These are phyloP conservation scores for Cladosporium sp. DNA, from an alignment of 2,329 filamentous ascomycete species.

Conservation along the genomic window DNA sequence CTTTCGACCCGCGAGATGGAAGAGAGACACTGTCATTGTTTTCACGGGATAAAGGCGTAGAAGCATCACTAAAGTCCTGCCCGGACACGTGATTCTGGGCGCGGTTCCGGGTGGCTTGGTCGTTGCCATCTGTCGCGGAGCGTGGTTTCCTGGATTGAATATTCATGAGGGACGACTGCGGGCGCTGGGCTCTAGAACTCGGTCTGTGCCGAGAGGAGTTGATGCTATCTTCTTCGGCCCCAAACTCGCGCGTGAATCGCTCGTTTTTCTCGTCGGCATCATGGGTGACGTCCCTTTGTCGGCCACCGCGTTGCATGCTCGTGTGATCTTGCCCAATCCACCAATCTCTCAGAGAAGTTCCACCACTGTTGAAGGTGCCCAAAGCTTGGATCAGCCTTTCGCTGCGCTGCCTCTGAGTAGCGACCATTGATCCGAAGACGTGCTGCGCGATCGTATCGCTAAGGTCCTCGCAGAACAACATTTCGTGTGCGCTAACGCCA, in stretches of 20 bases:
- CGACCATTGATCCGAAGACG: slow-evolving; percentile 55
- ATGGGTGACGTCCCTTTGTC: neutral
- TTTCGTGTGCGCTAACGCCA: slow-evolving; percentile 51
- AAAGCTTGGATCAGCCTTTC: slow-evolving; percentile 57
- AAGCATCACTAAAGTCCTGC: slow-evolving; percentile 41
- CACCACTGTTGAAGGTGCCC: slow-evolving; percentile 44
- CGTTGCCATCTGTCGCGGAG: slow-evolving; percentile 1
- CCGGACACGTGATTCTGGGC: neutral
- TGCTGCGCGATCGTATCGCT: slow-evolving; percentile 60
- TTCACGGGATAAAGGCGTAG: slow-evolving; percentile 45
- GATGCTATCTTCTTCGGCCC: slow-evolving; percentile 1
- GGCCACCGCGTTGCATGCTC: slow-evolving; percentile 10
- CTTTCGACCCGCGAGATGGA: neutral
- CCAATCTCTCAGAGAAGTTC: slow-evolving; percentile 30
- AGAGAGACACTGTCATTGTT: neutral
- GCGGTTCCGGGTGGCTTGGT: neutral
- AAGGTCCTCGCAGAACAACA: slow-evolving; percentile 59
- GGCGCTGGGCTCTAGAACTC: neutral
- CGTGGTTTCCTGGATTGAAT: neutral
- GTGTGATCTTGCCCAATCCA: slow-evolving; percentile 32
- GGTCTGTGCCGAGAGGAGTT: neutral
- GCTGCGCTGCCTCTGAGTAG: slow-evolving; percentile 53
- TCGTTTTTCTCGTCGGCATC: neutral
- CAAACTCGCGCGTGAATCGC: slow-evolving; percentile 26
- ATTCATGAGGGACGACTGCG: neutral